Percentiles rank a stretch among this genome's conserved stretches.
phyloP scores from a whole-genome alignment of 1,284 basidiomycete species.

The Mycena sp. region DNA sequence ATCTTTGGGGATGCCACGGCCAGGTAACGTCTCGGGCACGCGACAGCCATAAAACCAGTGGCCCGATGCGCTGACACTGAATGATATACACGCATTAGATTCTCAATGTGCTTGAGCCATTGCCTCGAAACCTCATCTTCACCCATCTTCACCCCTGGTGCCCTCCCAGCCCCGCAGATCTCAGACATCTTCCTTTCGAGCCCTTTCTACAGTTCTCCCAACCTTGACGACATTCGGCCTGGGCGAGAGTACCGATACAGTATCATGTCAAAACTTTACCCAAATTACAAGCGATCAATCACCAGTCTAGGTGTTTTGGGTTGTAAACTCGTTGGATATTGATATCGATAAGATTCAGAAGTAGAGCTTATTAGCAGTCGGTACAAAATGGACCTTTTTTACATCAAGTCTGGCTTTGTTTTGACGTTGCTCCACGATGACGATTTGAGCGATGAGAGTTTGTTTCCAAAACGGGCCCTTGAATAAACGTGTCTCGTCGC shows the following conservation, averaged over 20 bases:
- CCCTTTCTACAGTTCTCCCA: neutral
- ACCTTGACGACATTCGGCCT: neutral
- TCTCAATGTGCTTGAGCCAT: constrained; percentile 1
- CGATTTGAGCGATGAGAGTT: too few relatives aligned
- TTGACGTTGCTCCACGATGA: too few relatives aligned
- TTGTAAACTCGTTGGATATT: neutral
- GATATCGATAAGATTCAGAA: constrained; percentile 1
- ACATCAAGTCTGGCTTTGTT: too few relatives aligned
- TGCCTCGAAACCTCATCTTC: constrained; percentile 4
- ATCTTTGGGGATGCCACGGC: constrained; percentile 4
- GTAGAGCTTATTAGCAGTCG: neutral
- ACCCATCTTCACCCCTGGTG: neutral
- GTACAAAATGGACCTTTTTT: too few relatives aligned
- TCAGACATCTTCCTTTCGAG: too few relatives aligned
- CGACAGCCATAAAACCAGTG: too few relatives aligned
- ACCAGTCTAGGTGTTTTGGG: neutral
- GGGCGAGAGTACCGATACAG: neutral
- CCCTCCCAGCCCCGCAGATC: too few relatives aligned
- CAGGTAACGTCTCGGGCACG: too few relatives aligned
- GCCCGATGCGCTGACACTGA: neutral
- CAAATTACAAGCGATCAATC: constrained; percentile 7
- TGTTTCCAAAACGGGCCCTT: too few relatives aligned
- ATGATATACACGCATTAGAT: neutral
- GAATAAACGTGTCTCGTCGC: too few relatives aligned
- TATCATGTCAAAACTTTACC: constrained; percentile 7